These are phyloP conservation scores for Paraglomus brasilianum DNA, from an alignment of 192 early-diverging fungal species.

Conservation along the genomic window DNA sequence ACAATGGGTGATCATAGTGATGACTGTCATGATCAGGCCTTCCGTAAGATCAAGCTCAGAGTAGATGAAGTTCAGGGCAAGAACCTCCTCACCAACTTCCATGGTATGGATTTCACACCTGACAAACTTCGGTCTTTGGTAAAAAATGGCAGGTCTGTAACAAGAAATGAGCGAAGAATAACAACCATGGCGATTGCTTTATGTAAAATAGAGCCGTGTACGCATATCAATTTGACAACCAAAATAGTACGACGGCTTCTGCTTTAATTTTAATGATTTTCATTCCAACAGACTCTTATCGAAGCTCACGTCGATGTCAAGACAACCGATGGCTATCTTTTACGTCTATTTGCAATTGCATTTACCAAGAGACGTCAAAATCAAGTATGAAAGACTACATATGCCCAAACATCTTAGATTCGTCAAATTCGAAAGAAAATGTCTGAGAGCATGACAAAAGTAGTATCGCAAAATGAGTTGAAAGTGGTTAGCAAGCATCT, in stretches of 20 bases:
- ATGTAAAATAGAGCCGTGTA: background rate
- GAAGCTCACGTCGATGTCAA: constrained; percentile 99
- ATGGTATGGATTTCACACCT: constrained; percentile 99
- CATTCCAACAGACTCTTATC: constrained; percentile 72
- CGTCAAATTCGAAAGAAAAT: constrained; percentile 99
- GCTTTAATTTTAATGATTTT: background rate
- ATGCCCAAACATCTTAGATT: constrained; percentile 96
- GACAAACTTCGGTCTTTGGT: constrained; percentile 99
- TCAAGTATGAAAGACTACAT: constrained; percentile 98
- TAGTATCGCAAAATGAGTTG: constrained; percentile 85
- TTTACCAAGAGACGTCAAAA: constrained; percentile 93
- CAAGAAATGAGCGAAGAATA: background rate
- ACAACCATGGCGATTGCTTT: background rate
- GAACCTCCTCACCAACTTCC: constrained; percentile 99
- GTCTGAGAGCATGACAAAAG: constrained; percentile 95
- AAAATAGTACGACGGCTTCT: too few species aligned
- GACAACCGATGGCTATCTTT: constrained; percentile 99
- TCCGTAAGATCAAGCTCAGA: constrained; percentile 97
- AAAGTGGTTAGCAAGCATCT: constrained; percentile 93
- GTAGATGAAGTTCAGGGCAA: constrained; percentile 97
- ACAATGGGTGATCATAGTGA: constrained; percentile 82
- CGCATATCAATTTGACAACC: background rate
- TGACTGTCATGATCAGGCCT: constrained; percentile 36
- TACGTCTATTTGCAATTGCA: constrained; percentile 95
- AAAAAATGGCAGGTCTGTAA: constrained; percentile 93